phyloP scores from a whole-genome alignment of 176 grass and related monocot species.

The Alopecurus myosuroides region DNA sequence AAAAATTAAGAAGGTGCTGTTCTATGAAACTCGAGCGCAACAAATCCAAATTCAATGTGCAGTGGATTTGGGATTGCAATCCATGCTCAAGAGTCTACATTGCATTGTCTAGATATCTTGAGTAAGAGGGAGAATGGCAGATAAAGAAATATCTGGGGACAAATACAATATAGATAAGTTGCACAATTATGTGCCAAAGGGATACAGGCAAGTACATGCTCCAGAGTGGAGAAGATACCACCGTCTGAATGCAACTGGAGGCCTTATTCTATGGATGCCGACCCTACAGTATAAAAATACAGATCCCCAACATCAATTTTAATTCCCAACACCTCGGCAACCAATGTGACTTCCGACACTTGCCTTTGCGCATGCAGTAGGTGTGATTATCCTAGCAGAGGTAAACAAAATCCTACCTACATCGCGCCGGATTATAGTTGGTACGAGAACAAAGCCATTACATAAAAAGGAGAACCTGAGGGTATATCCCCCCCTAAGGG shows the following conservation, averaged over 20 bases:
- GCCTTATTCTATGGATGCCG: constrained; percentile 36
- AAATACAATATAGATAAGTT: constrained; percentile 19
- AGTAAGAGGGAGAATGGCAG: not conserved
- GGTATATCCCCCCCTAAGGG: constrained; percentile 23
- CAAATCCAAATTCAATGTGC: too few species aligned
- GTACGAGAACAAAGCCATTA: not conserved
- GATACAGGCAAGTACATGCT: constrained; percentile 18
- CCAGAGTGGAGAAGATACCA: not conserved
- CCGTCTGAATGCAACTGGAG: not conserved
- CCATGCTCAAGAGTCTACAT: too few species aligned
- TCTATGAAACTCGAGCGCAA: too few species aligned
- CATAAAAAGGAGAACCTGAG: not conserved
- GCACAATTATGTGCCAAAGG: constrained; percentile 13
- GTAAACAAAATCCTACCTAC: constrained; percentile 12
- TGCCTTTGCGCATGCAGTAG: constrained; percentile 12
- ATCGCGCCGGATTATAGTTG: not conserved
- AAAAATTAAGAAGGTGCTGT: too few species aligned
- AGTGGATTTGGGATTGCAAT: too few species aligned
- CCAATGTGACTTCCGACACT: not conserved
- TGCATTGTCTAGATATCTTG: too few species aligned
- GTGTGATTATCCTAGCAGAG: constrained; percentile 1
- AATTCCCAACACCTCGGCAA: not conserved
- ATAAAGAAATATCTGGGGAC: constrained; percentile 11
- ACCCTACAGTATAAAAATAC: constrained; percentile 10
- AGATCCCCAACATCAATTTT: constrained; percentile 2